Base-by-base conservation (phyloP, 345 rosid genomes). In the Brassica nigra region DNA sequence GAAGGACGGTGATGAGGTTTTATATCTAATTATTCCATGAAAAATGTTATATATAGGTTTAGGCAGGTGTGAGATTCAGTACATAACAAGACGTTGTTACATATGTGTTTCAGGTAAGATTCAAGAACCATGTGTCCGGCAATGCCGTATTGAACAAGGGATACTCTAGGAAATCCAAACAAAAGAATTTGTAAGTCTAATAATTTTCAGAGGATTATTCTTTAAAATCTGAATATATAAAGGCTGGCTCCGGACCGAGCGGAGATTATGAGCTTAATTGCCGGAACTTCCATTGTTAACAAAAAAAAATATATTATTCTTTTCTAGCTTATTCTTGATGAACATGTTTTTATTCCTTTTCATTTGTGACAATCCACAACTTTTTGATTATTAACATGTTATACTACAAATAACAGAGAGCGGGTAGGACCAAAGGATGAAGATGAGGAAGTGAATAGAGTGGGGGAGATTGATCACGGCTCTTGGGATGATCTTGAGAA, bases 1-100 rank as follows among this genome's bases (percentile, higher is more conserved):
- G 70, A 89, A 71, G 76, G 98, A 94, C 68, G 95, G 93, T 61
- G 97, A 92, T 84, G 88, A 90, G 97, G 97, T 90, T 55, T 34
- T 29, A 6, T 16, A 62, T 15, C 59, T 4, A 7, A 8, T 28
- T 16, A 12, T 54, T 52, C 11, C 20, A 23, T 70, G 30, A 65
- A 15, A 23, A 4, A 8, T 70, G 16, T 27, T 36, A n/a, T 55
- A 70, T 36, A n/a, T 55, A 70, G 58, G 20, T 15, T 62, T 29
- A 71, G 16, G 18, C 36, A 71, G 4, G 15, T 23, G 57, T 52
- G 9, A n/a, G n/a, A 28, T 29, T 71, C 6, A 61, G 47, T 63
- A 37, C 15, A 49, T 64, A 65, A 18, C 68, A 65, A 55, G 28
- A 66, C 11, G 10, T 27, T 63, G 15, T 52, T 79, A 27, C 59